These are phyloP conservation scores for Lotus japonicus DNA, from an alignment of 306 rosid species.

Conservation along the genomic window DNA sequence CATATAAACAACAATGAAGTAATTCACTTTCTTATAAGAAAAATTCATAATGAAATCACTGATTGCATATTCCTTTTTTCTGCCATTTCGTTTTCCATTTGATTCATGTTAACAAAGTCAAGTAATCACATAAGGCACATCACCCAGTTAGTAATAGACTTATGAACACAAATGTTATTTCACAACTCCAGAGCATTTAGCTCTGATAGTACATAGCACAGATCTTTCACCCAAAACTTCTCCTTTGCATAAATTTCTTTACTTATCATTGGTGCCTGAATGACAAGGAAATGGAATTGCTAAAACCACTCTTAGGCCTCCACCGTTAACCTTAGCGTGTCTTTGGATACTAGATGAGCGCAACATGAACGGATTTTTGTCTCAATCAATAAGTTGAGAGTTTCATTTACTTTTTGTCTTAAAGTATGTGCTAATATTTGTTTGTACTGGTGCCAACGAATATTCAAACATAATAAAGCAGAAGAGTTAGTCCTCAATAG, in stretches of 20 bases:
- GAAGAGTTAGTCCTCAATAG: not conserved
- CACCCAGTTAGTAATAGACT: not conserved
- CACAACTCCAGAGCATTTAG: not conserved
- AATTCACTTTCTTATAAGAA: not conserved
- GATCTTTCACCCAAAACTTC: too few species aligned
- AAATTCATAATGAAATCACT: not conserved
- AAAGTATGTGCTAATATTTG: too few species aligned
- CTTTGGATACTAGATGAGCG: too few species aligned
- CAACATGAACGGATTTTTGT: too few species aligned
- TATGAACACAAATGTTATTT: not conserved
- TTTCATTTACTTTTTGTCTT: too few species aligned
- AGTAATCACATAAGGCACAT: not conserved
- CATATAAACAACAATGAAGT: not conserved
- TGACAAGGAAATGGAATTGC: not conserved
- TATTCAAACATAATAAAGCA: too few species aligned
- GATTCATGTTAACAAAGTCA: not conserved
- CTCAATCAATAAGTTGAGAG: too few species aligned
- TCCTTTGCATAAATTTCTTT: not conserved
- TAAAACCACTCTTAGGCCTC: not conserved
- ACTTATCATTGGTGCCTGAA: not conserved
- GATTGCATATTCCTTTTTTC: slow-evolving; percentile 1
- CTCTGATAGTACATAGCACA: too few species aligned
- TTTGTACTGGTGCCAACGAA: too few species aligned
- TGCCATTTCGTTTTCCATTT: not conserved
- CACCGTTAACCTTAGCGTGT: not conserved